Evolutionary conservation across 192 early-diverging fungal genomes (phyloP).

Genomic region (Endogone sp.): DNA sequence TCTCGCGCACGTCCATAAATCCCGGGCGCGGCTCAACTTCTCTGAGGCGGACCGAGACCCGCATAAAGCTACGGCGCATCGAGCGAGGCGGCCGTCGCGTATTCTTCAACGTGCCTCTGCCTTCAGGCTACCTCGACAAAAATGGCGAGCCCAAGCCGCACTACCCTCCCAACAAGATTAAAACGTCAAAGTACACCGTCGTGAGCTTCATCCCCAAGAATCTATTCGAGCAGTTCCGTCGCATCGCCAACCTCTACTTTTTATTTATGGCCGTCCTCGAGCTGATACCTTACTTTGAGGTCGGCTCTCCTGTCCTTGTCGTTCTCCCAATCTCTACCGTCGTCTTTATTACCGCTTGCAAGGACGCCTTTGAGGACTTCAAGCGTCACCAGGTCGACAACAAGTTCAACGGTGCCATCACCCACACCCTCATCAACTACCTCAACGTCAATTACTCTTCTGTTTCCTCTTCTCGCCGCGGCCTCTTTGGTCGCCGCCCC

Average conservation of each 20-base stretch:
- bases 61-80: slow-evolving; percentile 41
- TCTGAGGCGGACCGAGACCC: slow-evolving; percentile 32
- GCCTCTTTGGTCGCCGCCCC: not conserved
- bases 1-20: not conserved
- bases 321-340: slow-evolving; percentile 84
- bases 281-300: slow-evolving; percentile 75
- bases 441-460: slow-evolving; percentile 40
- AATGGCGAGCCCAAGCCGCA: slow-evolving; percentile 46
- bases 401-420: slow-evolving; percentile 71
- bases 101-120: slow-evolving; percentile 62
- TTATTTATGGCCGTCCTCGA: slow-evolving; percentile 78
- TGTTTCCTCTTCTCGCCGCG: not conserved
- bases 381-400: slow-evolving; percentile 81
- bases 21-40: slow-evolving; percentile 5
- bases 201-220: slow-evolving; percentile 87
- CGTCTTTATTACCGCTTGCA: slow-evolving; percentile 73
- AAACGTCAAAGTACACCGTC: slow-evolving; percentile 91
- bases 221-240: slow-evolving; percentile 87
- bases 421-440: slow-evolving; percentile 37
- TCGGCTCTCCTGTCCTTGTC: slow-evolving; percentile 74
- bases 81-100: slow-evolving; percentile 45
- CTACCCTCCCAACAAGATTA: slow-evolving; percentile 76
- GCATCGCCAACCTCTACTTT: slow-evolving; percentile 85
- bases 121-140: slow-evolving; percentile 43
- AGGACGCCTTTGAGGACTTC: slow-evolving; percentile 89